These are phyloP conservation scores for Candida takata DNA, from an alignment of 805 yeast species.

Conservation along the genomic window DNA sequence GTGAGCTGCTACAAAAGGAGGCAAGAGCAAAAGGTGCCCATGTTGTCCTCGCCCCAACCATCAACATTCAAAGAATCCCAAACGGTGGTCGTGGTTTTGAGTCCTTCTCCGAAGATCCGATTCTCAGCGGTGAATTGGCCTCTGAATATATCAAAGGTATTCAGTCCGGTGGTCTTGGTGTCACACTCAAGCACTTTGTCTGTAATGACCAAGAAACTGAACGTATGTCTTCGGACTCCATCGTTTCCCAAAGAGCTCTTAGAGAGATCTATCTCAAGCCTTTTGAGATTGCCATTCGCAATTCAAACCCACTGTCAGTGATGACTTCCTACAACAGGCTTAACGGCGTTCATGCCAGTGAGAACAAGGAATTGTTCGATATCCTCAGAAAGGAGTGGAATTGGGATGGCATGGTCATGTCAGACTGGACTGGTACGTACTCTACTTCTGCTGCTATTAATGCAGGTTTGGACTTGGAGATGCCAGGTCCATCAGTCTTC, in stretches of 20 bases:
- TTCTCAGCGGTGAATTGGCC: constrained; percentile 36
- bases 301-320: constrained; percentile 42
- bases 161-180: constrained; percentile 41
- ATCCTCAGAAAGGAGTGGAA: constrained; percentile 50
- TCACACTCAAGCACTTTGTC: constrained; percentile 52
- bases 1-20: constrained; percentile 45
- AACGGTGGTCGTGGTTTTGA: constrained; percentile 58
- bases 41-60: constrained; percentile 39
- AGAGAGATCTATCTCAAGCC: constrained; percentile 58
- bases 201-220: constrained; percentile 56
- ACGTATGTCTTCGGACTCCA: constrained; percentile 38
- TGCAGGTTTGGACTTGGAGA: constrained; percentile 54
- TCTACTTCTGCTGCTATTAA: constrained; percentile 38
- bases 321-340: constrained; percentile 60
- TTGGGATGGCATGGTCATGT: constrained; percentile 47
- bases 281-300: constrained; percentile 48
- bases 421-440: constrained; percentile 60
- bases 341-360: constrained; percentile 50
- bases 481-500: constrained; percentile 56
- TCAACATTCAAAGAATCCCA: constrained; percentile 49
- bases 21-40: constrained; percentile 47
- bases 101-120: constrained; percentile 54
- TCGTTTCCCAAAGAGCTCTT: constrained; percentile 49
- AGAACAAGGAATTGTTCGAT: constrained; percentile 33
- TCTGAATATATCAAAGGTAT: constrained; percentile 44